Conservation (phyloP, 2,329 filamentous ascomycete genomes). For the Aureobasidium melanogenum region DNA sequence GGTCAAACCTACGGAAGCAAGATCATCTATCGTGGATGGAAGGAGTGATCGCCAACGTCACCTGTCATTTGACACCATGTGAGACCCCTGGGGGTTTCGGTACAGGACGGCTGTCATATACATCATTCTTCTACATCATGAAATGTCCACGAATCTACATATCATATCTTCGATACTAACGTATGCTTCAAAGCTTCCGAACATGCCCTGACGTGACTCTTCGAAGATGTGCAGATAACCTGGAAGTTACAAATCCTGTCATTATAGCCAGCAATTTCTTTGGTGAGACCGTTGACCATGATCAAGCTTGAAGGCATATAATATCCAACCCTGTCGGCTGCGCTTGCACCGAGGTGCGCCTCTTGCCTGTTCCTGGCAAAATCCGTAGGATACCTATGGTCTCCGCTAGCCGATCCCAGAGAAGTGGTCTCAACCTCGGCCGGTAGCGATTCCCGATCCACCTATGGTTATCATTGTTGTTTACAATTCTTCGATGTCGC, state of each 20-base stretch:
- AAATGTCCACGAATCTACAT: neutral
- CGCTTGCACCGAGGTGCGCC: neutral
- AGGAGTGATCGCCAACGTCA: slow-evolving; percentile 33
- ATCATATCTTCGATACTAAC: no score
- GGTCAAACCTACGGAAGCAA: slow-evolving; percentile 74
- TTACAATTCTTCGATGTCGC: neutral
- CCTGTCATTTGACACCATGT: neutral
- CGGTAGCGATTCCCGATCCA: neutral
- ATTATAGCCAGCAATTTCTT: neutral
- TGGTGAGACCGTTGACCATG: neutral
- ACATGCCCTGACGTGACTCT: neutral
- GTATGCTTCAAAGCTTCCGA: neutral
- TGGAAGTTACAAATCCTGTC: neutral
- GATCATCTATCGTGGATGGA: slow-evolving; percentile 81
- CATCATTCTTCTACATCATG: neutral
- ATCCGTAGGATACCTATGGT: neutral
- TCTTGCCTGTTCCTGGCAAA: neutral
- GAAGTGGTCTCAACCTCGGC: neutral
- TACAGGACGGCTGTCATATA: neutral
- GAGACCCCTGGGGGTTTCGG: neutral
- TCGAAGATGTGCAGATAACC: neutral
- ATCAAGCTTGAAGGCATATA: neutral
- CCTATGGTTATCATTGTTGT: neutral
- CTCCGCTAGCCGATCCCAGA: neutral
- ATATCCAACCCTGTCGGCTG: neutral